These are phyloP conservation scores for Torulaspora microellipsoides DNA, from an alignment of 805 yeast genomes.

Conservation along the genomic window DNA sequence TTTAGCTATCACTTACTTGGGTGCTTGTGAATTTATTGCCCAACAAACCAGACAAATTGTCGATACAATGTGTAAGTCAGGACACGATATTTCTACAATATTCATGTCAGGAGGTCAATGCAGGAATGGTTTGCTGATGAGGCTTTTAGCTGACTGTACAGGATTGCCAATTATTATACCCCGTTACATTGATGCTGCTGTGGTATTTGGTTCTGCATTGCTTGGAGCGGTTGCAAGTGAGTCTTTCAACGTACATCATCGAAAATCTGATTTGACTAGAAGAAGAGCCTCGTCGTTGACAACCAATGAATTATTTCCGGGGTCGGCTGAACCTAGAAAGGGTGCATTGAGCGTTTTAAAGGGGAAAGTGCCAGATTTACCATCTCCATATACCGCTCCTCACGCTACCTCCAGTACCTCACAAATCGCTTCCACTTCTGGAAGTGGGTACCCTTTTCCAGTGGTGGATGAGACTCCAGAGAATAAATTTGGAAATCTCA, in stretches of 20 bases:
- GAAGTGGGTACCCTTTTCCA: constrained; percentile 46
- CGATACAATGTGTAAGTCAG: constrained; percentile 73
- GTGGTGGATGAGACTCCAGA: constrained; percentile 25
- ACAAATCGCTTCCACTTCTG: constrained; percentile 30
- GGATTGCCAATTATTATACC: constrained; percentile 91
- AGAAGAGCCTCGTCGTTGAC: constrained; percentile 18
- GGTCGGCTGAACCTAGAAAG: constrained; percentile 7
- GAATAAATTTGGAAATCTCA: constrained; percentile 19
- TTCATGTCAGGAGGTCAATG: constrained; percentile 97
- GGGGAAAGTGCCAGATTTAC: constrained; percentile 20
- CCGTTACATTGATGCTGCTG: constrained; percentile 93
- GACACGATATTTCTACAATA: constrained; percentile 70
- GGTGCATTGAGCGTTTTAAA: constrained; percentile 7
- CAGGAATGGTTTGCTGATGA: constrained; percentile 82
- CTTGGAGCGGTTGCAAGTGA: constrained; percentile 93
- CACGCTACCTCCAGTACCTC: constrained; percentile 62
- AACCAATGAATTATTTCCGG: constrained; percentile 6
- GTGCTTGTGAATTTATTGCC: constrained; percentile 95
- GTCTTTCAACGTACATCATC: constrained; percentile 40
- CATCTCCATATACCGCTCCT: constrained; percentile 77
- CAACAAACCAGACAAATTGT: constrained; percentile 96
- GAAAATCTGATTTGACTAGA: constrained; percentile 9
- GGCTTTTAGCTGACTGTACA: constrained; percentile 87
- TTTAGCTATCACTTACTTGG: constrained; percentile 80
- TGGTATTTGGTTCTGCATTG: constrained; percentile 92